Evolutionary conservation across 371 early-diverging fungal species (phyloP), one percentile per base, ranked within the genome.

Genomic region (Mortierella sp.): DNA sequence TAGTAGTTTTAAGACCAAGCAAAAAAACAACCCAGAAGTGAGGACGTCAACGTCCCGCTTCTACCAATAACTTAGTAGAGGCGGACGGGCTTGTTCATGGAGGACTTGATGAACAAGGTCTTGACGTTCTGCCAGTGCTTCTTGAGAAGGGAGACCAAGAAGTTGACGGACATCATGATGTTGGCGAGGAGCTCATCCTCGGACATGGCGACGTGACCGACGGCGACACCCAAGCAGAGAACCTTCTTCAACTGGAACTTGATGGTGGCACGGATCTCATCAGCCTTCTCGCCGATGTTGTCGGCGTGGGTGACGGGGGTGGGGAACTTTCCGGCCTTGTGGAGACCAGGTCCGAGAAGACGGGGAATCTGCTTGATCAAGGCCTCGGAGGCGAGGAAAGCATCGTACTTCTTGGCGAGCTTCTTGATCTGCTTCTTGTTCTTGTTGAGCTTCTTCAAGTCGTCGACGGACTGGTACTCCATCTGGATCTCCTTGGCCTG

Each of bases 201-300:
- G 80, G 95, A 93, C 99, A 98, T 99, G 75, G 93, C 89, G 88
- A 98, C 96, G 93, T 98, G 96, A 80, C 99, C 99, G 81, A 99
- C 96, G 82, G 99, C 98, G 81, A 99, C 98, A 91, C 97, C 98
- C 81, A 99, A 93, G 94, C 98, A 98, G 79, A 98, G 95, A 81
- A 98, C 98, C 95, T 99, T 99, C 96, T 99, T 99, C 79, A 99
- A 91, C 92, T 99, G 99, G 96, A 99, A 98, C 96, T 98, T 99
- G 94, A 99, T 97, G 92, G 99, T 99, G 89, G 97, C 95, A 90
- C 97, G 96, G 92, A 98, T 93, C 89, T 98, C 98, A 88, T 96
- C 93, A 88, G 96, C 96, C 93, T 98, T 97, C 82, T 93, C 97
- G 72, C 91, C 91, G 81, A 99, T 93, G 90, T 96, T 93, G 82